phyloP scores from a whole-genome alignment of 2,329 filamentous ascomycete genomes.

The Beauveria sp. region DNA sequence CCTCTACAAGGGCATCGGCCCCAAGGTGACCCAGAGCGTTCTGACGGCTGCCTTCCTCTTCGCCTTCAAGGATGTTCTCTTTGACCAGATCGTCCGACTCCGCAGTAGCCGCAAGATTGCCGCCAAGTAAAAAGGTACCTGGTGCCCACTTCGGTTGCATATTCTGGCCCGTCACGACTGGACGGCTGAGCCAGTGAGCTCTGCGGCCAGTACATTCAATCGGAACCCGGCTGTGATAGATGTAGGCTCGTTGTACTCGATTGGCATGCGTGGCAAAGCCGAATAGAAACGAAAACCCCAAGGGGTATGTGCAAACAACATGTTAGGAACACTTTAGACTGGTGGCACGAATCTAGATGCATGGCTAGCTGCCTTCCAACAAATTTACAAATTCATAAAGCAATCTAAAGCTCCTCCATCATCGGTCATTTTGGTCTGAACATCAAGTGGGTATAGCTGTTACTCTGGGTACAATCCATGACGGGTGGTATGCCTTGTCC shows the following conservation, averaged over 20 bases:
- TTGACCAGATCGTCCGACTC: slow-evolving; percentile 69
- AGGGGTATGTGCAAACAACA: neutral
- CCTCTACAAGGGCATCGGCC: slow-evolving; percentile 89
- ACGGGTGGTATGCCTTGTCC: slow-evolving; percentile 52
- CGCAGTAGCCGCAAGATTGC: slow-evolving; percentile 39
- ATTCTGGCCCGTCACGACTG: neutral
- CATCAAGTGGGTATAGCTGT: slow-evolving; percentile 14
- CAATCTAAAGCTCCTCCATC: neutral
- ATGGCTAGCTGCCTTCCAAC: neutral
- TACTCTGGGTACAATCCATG: slow-evolving; percentile 56
- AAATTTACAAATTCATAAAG: neutral
- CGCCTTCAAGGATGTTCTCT: slow-evolving; percentile 95
- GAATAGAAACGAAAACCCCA: neutral
- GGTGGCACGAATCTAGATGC: neutral
- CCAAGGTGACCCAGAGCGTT: slow-evolving; percentile 95
- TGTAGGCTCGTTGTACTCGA: neutral
- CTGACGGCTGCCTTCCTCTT: slow-evolving; percentile 94
- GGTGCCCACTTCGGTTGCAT: too few relatives aligned
- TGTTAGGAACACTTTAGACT: slow-evolving; percentile 1
- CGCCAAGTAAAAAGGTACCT: slow-evolving; percentile 20
- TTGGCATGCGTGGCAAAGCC: neutral
- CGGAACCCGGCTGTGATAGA: neutral
- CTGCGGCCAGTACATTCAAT: neutral
- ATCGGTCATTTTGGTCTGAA: neutral
- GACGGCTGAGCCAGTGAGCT: slow-evolving; percentile 4